Conservation (phyloP, 345 rosid genomes). For the Barbarea vulgaris region DNA sequence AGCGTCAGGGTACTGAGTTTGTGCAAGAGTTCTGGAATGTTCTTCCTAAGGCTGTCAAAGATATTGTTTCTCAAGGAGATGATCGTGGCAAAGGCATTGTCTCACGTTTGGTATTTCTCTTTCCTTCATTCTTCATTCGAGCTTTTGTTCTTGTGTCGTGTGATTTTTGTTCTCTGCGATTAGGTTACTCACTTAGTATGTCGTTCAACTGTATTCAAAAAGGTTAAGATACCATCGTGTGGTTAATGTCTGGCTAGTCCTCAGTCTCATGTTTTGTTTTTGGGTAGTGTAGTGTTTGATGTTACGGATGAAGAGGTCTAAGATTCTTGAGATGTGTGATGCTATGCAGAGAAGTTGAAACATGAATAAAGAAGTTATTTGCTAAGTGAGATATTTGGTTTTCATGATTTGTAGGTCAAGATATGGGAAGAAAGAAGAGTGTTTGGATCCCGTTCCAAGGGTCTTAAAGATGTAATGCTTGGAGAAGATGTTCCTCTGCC, state of each 20-base stretch:
- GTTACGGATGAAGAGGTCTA: background rate
- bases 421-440: constrained; percentile 98
- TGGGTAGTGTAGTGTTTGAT: constrained; percentile 12
- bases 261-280: background rate
- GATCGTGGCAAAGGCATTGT: constrained; percentile 78
- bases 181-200: background rate
- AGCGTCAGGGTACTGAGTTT: constrained; percentile 91
- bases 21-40: constrained; percentile 92
- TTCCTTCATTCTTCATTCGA: background rate
- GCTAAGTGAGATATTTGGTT: background rate
- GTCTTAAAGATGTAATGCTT: constrained; percentile 76
- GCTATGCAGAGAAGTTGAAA: background rate
- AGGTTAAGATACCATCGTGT: background rate
- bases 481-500: constrained; percentile 74
- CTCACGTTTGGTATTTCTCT: constrained; percentile 63
- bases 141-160: background rate
- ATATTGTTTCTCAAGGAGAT: constrained; percentile 68
- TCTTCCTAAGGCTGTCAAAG: constrained; percentile 86
- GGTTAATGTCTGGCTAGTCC: background rate
- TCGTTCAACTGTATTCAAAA: background rate
- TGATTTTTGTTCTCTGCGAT: background rate
- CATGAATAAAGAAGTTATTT: background rate
- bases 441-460: constrained; percentile 77
- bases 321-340: constrained; percentile 20
- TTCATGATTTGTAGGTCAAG: constrained; percentile 50